A percentile compares a stretch with the other conserved stretches of the same genome.
Conservation (phyloP, 164 flowering plant species). For the Chimonanthus salicifolius region DNA sequence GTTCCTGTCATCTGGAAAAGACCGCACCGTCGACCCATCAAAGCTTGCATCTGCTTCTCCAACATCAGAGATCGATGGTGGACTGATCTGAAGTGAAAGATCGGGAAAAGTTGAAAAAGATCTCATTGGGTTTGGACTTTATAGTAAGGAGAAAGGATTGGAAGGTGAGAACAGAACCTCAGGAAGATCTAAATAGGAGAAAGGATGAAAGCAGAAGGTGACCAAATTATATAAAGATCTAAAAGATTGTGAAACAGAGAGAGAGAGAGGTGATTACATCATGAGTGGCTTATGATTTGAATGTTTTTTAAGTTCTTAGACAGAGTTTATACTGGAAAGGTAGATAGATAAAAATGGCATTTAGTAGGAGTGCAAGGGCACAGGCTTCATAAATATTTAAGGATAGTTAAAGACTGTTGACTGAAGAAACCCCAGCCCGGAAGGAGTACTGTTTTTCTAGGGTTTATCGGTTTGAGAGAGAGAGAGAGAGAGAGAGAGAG, state of each 20-base stretch:
- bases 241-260: not conserved
- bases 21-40: slow-evolving; percentile 20
- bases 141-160: slow-evolving; percentile 11
- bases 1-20: slow-evolving; percentile 27
- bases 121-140: slow-evolving; percentile 25
- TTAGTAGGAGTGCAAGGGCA: not conserved
- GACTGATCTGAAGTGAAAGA: slow-evolving; percentile 81
- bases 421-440: slow-evolving; percentile 12
- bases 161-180: not conserved
- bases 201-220: not conserved
- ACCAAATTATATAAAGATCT: slow-evolving; percentile 17
- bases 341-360: slow-evolving; percentile 4
- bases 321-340: slow-evolving; percentile 1
- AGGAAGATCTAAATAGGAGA: not conserved
- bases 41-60: slow-evolving; percentile 19
- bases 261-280: slow-evolving; percentile 42
- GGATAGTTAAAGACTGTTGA: not conserved
- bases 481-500: slow-evolving; percentile 9
- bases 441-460: too few relatives aligned
- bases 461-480: slow-evolving; percentile 1
- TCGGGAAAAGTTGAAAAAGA: slow-evolving; percentile 44
- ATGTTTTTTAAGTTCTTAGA: slow-evolving; percentile 17
- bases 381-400: not conserved
- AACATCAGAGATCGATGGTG: slow-evolving; percentile 35
- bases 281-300: slow-evolving; percentile 90